These are phyloP conservation scores for Sphagnum fallax DNA, from an alignment of 228 moss, liverwort and hornwort species.

Conservation along the genomic window DNA sequence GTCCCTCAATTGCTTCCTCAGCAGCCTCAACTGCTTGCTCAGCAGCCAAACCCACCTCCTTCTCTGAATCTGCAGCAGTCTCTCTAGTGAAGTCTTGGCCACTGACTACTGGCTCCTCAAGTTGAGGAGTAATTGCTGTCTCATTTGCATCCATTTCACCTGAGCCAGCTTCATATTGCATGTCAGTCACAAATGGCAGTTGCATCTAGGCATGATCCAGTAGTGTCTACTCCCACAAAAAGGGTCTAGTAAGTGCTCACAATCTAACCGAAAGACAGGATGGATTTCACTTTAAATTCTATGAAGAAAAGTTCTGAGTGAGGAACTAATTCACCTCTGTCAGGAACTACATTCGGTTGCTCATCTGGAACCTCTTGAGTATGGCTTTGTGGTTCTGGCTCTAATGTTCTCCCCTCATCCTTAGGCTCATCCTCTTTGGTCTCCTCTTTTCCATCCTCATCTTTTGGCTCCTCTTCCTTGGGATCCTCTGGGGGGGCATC, in stretches of 20 bases:
- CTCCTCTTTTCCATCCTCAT: constrained; percentile 13
- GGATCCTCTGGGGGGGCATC: constrained; percentile 28
- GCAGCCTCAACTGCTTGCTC: constrained; percentile 2
- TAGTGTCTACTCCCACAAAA: no score
- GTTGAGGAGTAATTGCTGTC: constrained; percentile 17
- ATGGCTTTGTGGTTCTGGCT: not conserved
- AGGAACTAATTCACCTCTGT: not conserved
- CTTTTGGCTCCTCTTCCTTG: not conserved
- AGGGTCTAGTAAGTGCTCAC: no score
- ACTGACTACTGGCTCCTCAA: constrained; percentile 15
- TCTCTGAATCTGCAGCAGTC: constrained; percentile 7
- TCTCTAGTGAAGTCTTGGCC: constrained; percentile 8
- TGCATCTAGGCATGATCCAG: no score
- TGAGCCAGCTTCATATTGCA: not conserved
- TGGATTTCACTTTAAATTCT: no score
- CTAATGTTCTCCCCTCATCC: not conserved
- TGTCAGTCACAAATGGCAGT: no score
- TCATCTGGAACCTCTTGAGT: constrained; percentile 24
- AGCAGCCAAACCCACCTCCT: constrained; percentile 4
- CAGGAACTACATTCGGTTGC: constrained; percentile 23
- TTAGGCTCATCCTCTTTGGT: constrained; percentile 15
- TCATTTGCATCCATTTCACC: constrained; percentile 24
- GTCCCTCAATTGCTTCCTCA: not conserved
- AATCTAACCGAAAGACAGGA: no score
- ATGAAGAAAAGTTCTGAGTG: no score